Conservation (phyloP, 441 rosid genomes). For the Bruguiera hainesii region DNA sequence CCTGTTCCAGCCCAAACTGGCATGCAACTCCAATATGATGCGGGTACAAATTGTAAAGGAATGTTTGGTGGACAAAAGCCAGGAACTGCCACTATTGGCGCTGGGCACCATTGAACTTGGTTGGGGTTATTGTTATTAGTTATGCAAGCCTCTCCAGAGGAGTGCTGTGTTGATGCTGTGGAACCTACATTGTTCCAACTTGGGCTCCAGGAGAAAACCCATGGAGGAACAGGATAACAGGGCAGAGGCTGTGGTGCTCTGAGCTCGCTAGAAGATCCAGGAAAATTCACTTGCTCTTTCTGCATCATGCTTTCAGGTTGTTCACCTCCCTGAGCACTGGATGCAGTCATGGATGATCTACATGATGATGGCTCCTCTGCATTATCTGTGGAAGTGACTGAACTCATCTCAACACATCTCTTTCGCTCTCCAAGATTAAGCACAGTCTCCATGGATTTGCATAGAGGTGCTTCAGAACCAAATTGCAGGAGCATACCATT, state of each 20-base stretch:
- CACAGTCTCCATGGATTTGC: conserved; percentile 51
- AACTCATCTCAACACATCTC: conserved; percentile 28
- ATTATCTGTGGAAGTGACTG: conserved; percentile 27
- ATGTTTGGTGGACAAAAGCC: conserved; percentile 49
- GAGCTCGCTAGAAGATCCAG: conserved; percentile 26
- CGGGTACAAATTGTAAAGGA: conserved; percentile 55
- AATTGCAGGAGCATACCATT: conserved; percentile 55
- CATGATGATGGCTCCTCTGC: conserved; percentile 37
- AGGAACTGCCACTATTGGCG: conserved; percentile 56
- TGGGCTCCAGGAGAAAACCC: conserved; percentile 46
- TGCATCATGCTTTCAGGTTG: conserved; percentile 25
- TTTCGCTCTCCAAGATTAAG: conserved; percentile 52
- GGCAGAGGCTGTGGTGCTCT: conserved; percentile 27
- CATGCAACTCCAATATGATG: conserved; percentile 54
- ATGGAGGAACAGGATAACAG: conserved; percentile 41
- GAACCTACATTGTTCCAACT: conserved; percentile 36
- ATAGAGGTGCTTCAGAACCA: conserved; percentile 52
- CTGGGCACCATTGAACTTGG: conserved; percentile 49
- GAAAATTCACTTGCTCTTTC: conserved; percentile 30
- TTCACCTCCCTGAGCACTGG: conserved; percentile 29
- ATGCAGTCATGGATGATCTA: conserved; percentile 31
- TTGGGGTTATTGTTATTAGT: conserved; percentile 21
- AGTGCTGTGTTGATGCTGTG: conserved; percentile 24
- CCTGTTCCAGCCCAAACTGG: conserved; percentile 41
- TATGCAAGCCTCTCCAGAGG: conserved; percentile 27